phyloP scores from a whole-genome alignment of 164 flowering plant species.

The Protea cynaroides region DNA sequence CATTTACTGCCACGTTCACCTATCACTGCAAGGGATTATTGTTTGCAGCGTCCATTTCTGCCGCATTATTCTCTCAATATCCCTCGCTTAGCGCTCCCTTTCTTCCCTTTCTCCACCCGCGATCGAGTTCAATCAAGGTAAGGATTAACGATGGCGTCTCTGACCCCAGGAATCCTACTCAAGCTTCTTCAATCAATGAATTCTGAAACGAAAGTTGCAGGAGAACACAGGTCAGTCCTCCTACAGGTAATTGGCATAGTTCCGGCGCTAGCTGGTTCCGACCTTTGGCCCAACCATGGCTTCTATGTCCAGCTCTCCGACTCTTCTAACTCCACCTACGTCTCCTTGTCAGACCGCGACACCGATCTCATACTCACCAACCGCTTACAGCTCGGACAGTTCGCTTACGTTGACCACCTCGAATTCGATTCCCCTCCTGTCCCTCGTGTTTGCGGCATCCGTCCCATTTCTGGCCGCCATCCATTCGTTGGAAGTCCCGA shows the following conservation, averaged over 20 bases:
- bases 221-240: slow-evolving; percentile 82
- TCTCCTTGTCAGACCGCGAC: slow-evolving; percentile 80
- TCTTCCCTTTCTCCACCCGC: no score
- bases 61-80: no score
- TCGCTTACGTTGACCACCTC: slow-evolving; percentile 68
- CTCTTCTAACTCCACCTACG: slow-evolving; percentile 85
- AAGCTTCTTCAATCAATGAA: slow-evolving; percentile 86
- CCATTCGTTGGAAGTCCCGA: slow-evolving; percentile 66
- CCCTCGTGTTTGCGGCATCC: slow-evolving; percentile 59
- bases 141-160: slow-evolving; percentile 55
- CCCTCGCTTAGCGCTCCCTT: no score
- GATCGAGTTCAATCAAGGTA: no score
- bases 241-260: slow-evolving; percentile 86
- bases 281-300: slow-evolving; percentile 74
- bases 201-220: slow-evolving; percentile 54
- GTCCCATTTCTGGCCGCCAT: slow-evolving; percentile 83
- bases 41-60: no score
- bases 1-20: no score
- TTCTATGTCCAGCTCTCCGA: slow-evolving; percentile 89
- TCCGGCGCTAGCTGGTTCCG: slow-evolving; percentile 62
- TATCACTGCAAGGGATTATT: no score
- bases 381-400: slow-evolving; percentile 87
- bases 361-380: slow-evolving; percentile 80
- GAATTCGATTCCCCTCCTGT: slow-evolving; percentile 66
- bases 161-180: slow-evolving; percentile 78